Percentiles rank a stretch among this genome's conserved stretches.
Evolutionary conservation across 768 basidiomycete species (phyloP).

Genomic region (Thelephora ganbajun): DNA sequence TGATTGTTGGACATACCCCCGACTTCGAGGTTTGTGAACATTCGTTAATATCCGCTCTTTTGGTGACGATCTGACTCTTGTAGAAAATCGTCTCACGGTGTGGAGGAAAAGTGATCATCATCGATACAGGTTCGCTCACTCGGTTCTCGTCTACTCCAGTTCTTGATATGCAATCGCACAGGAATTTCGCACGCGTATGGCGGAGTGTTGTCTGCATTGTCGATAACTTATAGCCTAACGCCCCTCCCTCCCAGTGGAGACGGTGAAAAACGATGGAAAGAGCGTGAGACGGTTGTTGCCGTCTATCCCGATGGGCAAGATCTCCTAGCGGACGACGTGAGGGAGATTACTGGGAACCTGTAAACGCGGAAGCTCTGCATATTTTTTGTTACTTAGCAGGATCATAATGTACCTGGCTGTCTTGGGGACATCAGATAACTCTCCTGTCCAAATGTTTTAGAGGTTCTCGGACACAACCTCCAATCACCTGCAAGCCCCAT

Average conservation of each 20-base stretch:
- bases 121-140: slow-evolving; percentile 64
- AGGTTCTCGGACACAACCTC: too few species aligned
- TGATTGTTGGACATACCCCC: slow-evolving; percentile 97
- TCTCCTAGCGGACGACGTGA: slow-evolving; percentile 29
- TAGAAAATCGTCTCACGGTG: slow-evolving; percentile 78
- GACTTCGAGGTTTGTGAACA: slow-evolving; percentile 47
- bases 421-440: too few species aligned
- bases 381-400: neutral
- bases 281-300: slow-evolving; percentile 53
- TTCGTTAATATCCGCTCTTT: neutral
- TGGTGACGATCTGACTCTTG: neutral
- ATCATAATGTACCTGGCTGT: too few species aligned
- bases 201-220: slow-evolving; percentile 81
- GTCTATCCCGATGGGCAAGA: slow-evolving; percentile 42
- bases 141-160: neutral
- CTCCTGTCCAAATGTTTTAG: too few species aligned
- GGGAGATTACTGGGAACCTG: slow-evolving; percentile 10
- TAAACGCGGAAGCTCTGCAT: neutral
- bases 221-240: slow-evolving; percentile 71
- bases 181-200: slow-evolving; percentile 95
- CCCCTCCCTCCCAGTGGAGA: slow-evolving; percentile 27
- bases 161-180: slow-evolving; percentile 15
- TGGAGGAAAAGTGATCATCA: slow-evolving; percentile 85
- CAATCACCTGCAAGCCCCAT: too few species aligned
- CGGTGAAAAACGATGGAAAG: slow-evolving; percentile 29